phyloP scores from a whole-genome alignment of 2,329 filamentous ascomycete species.

The Pseudocercospora musae region DNA sequence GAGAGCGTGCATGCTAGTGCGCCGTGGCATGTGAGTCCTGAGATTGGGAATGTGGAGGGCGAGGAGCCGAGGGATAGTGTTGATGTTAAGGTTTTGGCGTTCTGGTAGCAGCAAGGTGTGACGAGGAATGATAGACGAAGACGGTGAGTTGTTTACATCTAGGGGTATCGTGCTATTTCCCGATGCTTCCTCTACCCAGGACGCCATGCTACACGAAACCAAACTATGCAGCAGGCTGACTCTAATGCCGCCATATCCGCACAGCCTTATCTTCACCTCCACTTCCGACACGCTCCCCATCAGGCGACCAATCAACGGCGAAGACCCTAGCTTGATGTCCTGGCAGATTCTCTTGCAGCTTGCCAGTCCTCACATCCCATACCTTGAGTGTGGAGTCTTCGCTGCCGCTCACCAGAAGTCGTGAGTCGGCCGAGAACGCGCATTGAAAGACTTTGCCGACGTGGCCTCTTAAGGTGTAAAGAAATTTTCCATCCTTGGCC shows the following conservation, averaged over 20 bases:
- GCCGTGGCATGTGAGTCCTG: constrained; percentile 8
- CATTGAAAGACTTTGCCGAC: constrained; percentile 90
- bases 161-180: neutral
- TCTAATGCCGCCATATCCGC: constrained; percentile 60
- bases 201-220: neutral
- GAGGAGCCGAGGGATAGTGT: constrained; percentile 11
- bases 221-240: neutral
- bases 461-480: constrained; percentile 83
- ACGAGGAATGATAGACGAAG: too few relatives aligned
- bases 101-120: too few relatives aligned
- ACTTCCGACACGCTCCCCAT: constrained; percentile 83
- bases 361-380: constrained; percentile 85
- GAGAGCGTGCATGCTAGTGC: neutral
- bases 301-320: constrained; percentile 90
- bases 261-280: constrained; percentile 86
- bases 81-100: neutral
- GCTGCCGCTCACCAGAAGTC: constrained; percentile 80
- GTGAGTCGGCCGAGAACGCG: constrained; percentile 85
- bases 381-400: constrained; percentile 94
- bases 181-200: neutral
- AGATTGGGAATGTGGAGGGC: neutral
- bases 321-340: constrained; percentile 93
- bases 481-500: constrained; percentile 70
- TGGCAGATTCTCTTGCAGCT: constrained; percentile 77
- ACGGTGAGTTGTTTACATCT: too few relatives aligned